Evolutionary conservation across 371 early-diverging fungal genomes (phyloP).

Genomic region (Apophysomyces elegans): DNA sequence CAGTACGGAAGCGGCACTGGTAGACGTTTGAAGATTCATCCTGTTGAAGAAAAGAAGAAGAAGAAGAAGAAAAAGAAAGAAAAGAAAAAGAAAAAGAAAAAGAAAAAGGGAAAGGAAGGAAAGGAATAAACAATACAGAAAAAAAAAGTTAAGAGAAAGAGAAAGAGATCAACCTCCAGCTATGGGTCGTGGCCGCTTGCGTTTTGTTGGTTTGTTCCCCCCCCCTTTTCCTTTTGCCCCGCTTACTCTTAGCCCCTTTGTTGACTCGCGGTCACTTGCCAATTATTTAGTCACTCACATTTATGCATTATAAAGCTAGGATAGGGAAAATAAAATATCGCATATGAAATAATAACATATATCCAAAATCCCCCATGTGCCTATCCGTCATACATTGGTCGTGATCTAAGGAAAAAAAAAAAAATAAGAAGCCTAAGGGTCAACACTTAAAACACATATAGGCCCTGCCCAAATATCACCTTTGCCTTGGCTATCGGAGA

Average conservation of each 20-base stretch:
- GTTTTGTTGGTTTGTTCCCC: conserved; percentile 8
- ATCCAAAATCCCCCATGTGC: too few relatives aligned
- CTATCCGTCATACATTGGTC: too few relatives aligned
- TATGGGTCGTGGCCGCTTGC: conserved; percentile 2
- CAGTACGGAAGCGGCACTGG: conserved; percentile 11
- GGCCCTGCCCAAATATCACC: too few relatives aligned
- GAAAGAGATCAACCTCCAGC: conserved; percentile 13
- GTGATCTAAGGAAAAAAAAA: too few relatives aligned
- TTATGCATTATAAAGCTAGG: neutral
- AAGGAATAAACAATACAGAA: conserved; percentile 8
- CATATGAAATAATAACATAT: too few relatives aligned
- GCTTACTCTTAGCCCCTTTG: conserved; percentile 11
- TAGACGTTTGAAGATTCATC: conserved; percentile 11
- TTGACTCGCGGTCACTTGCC: conserved; percentile 12
- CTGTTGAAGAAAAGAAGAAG: conserved; percentile 3
- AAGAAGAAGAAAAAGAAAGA: conserved; percentile 5
- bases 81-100: neutral
- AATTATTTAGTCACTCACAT: conserved; percentile 3
- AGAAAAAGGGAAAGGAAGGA: conserved; percentile 13
- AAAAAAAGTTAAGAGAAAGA: conserved; percentile 18
- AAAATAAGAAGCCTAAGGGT: too few relatives aligned
- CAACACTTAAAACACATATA: too few relatives aligned
- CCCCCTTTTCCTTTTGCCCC: neutral
- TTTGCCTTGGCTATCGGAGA: too few relatives aligned
- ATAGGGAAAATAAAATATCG: too few relatives aligned